Percentiles rank a stretch among this genome's conserved stretches.
phyloP scores from a whole-genome alignment of 1,139 yeast species.

The Suhomyces yuchorum region DNA sequence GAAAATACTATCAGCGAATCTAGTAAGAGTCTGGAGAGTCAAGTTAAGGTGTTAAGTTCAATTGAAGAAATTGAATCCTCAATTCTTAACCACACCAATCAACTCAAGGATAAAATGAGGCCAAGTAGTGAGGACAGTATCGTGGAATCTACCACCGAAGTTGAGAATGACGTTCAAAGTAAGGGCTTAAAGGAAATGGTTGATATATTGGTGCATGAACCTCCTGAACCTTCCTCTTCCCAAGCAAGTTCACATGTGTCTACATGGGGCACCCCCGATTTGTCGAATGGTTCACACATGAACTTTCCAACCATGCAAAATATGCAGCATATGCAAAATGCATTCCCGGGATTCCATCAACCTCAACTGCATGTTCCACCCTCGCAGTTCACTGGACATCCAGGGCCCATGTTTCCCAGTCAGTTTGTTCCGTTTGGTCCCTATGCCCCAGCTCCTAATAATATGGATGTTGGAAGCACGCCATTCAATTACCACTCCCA shows the following conservation, averaged over 20 bases:
- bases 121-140: constrained; percentile 6
- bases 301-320: constrained; percentile 7
- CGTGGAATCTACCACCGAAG: constrained; percentile 10
- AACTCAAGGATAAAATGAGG: constrained; percentile 19
- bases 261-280: constrained; percentile 6
- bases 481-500: constrained; percentile 11
- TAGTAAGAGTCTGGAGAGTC: constrained; percentile 2
- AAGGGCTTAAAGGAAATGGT: constrained; percentile 23
- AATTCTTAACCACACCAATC: constrained; percentile 31
- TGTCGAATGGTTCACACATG: constrained; percentile 2
- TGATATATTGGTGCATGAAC: constrained; percentile 18
- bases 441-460: constrained; percentile 3
- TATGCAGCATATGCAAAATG: constrained; percentile 1
- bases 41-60: constrained; percentile 20
- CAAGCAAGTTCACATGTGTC: background rate
- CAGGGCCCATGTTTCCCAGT: background rate
- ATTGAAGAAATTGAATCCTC: constrained; percentile 36
- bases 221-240: background rate
- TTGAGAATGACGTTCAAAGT: constrained; percentile 7
- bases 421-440: constrained; percentile 9
- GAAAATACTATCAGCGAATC: constrained; percentile 6
- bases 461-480: constrained; percentile 13
- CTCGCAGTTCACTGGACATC: constrained; percentile 6
- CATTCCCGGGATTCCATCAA: constrained; percentile 1
- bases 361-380: constrained; percentile 3